Base-by-base conservation (phyloP, 257 asterid genomes). In the Petunia axillaris region DNA sequence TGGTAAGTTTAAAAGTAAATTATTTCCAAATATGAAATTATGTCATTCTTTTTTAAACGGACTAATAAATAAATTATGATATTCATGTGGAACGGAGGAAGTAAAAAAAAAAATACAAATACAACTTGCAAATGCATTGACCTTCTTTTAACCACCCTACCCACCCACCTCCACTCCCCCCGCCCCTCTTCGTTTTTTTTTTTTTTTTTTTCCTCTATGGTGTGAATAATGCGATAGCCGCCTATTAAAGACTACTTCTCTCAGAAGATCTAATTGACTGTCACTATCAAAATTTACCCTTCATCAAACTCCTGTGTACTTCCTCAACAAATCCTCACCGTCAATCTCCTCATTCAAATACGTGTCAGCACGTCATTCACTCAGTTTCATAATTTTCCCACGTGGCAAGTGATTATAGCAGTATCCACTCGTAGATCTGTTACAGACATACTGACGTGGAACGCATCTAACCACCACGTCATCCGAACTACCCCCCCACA, bases 401-500 rank as follows among this genome's bases (percentile, higher is more conserved):
- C 77, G 77, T 71, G 77, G 5, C 77, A 48, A 60, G 44, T 35
- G 62, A 71, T 48, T 4, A 10, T 11, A 71, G 11, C 3, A 71
- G 6, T 35, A 48, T 48, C 44, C 43, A 48, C 44, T 48, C 6
- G 60, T 48, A 83, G 76, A 46, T 77, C 58, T 76, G 81, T 63
- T 73, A 80, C 80, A 84, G 80, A 74, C 84, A 8, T 82, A 91
- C 92, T 90, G 86, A 48, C 87, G 84, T 79, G 54, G 84, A 35
- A 90, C 94, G 89, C 89, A 86, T 89, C 88, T 87, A 35, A 15
- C 73, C 25, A 65, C 90, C 91, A 81, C 92, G 76, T 85, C 91
- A 87, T 2, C 71, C 14, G 81, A 83, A 81, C 78, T 64, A 62
- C 76, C 80, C 81, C 70, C 40, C 80, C 81, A 75, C 40, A 57